Evolutionary conservation across 371 early-diverging fungal genomes (phyloP).

Genomic region (Rhizomucor pusillus): DNA sequence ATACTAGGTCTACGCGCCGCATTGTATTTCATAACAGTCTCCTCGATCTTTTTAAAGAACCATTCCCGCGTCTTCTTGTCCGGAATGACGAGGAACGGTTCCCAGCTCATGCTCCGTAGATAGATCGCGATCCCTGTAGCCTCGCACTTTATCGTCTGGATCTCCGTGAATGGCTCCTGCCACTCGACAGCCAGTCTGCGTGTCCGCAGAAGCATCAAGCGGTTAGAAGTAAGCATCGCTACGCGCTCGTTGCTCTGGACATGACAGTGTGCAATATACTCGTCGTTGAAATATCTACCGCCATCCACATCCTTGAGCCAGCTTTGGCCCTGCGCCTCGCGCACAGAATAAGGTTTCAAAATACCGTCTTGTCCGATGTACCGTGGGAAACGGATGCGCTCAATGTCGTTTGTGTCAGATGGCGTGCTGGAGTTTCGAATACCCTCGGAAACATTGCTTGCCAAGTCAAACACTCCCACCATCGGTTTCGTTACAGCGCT

Average conservation of each 20-base stretch:
- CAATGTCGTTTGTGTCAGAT: slow-evolving; percentile 74
- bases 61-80: slow-evolving; percentile 55
- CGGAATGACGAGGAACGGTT: slow-evolving; percentile 61
- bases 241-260: slow-evolving; percentile 72
- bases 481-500: slow-evolving; percentile 87
- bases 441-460: slow-evolving; percentile 76
- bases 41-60: slow-evolving; percentile 62
- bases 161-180: slow-evolving; percentile 59
- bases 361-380: slow-evolving; percentile 85
- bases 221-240: slow-evolving; percentile 68
- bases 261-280: slow-evolving; percentile 83
- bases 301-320: slow-evolving; percentile 86
- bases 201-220: slow-evolving; percentile 69
- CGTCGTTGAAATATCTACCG: slow-evolving; percentile 81
- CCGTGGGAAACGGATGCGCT: slow-evolving; percentile 84
- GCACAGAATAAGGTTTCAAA: slow-evolving; percentile 68
- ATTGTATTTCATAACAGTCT: slow-evolving; percentile 37
- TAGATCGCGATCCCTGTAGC: slow-evolving; percentile 50
- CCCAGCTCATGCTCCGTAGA: slow-evolving; percentile 42
- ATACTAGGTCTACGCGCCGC: slow-evolving; percentile 7
- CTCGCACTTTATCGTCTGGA: slow-evolving; percentile 44
- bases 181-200: slow-evolving; percentile 66
- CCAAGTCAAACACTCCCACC: slow-evolving; percentile 85
- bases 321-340: slow-evolving; percentile 88
- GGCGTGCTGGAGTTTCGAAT: slow-evolving; percentile 95